phyloP scores from a whole-genome alignment of 768 basidiomycete species.

The Stropharia rugosoannulata region DNA sequence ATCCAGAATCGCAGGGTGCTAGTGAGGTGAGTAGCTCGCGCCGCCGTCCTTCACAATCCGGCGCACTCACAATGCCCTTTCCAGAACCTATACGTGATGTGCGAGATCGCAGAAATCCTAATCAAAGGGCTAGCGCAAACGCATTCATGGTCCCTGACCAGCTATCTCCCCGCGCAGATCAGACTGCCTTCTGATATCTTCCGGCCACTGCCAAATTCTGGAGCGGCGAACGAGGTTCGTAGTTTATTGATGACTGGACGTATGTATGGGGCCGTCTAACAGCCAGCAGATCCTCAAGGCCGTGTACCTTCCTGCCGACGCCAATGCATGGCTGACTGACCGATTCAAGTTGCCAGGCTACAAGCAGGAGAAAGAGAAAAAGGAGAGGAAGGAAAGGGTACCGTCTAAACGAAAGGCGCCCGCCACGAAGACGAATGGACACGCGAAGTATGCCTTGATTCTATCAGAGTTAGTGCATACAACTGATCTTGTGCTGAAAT shows the following conservation, averaged over 20 bases:
- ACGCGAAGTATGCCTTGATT: conserved; percentile 40
- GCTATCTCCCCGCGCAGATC: conserved; percentile 73
- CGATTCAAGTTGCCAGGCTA: conserved; percentile 34
- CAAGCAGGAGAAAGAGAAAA: conserved; percentile 31
- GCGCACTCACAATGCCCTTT: neutral
- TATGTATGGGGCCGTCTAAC: neutral
- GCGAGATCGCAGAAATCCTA: conserved; percentile 87
- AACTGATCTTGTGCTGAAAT: neutral
- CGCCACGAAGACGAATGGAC: conserved; percentile 42
- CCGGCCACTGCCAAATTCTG: conserved; percentile 62
- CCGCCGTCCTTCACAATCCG: neutral
- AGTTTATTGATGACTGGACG: neutral
- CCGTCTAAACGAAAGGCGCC: conserved; percentile 56
- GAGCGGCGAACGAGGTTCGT: conserved; percentile 61
- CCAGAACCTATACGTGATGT: conserved; percentile 84
- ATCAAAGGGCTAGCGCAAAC: conserved; percentile 67
- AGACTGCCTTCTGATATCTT: conserved; percentile 83
- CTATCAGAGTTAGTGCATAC: conserved; percentile 4
- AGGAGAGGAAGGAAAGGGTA: conserved; percentile 50
- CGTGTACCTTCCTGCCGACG: conserved; percentile 64
- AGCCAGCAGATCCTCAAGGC: conserved; percentile 59
- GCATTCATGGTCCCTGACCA: conserved; percentile 74
- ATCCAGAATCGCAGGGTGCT: conserved; percentile 62
- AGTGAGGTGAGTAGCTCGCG: conserved; percentile 55
- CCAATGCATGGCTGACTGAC: conserved; percentile 56